A percentile compares a stretch with the other conserved stretches of the same genome.
Evolutionary conservation across 495 filamentous ascomycete genomes (phyloP).

Genomic region (Immersiella caudata): DNA sequence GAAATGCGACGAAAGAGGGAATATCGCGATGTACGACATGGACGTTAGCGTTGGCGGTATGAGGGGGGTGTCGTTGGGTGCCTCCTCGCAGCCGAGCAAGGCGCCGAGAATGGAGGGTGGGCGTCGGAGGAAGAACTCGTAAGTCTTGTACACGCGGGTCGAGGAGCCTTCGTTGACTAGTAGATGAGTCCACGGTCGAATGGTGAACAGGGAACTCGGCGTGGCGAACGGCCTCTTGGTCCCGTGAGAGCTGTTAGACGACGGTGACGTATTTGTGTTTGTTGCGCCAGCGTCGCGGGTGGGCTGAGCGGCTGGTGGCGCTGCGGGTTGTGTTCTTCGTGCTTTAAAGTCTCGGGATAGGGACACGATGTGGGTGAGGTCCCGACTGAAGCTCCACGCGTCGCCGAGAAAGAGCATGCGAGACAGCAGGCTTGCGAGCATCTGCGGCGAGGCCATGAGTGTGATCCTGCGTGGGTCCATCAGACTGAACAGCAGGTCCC

Average conservation of each 20-base stretch:
- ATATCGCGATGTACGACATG: slow-evolving; percentile 53
- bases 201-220: slow-evolving; percentile 34
- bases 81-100: slow-evolving; percentile 40
- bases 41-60: slow-evolving; percentile 42
- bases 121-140: slow-evolving; percentile 43
- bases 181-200: slow-evolving; percentile 45
- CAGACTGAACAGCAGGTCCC: slow-evolving; percentile 45
- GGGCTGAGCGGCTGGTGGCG: background rate
- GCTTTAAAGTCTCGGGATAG: slow-evolving; percentile 27
- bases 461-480: slow-evolving; percentile 48
- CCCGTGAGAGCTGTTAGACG: background rate
- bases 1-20: slow-evolving; percentile 47
- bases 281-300: background rate
- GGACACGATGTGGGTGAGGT: slow-evolving; percentile 50
- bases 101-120: slow-evolving; percentile 46
- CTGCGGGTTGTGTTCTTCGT: background rate
- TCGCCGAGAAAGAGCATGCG: slow-evolving; percentile 43
- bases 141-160: slow-evolving; percentile 39
- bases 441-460: slow-evolving; percentile 46
- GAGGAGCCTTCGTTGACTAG: slow-evolving; percentile 50
- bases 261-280: background rate
- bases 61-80: slow-evolving; percentile 36
- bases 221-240: background rate
- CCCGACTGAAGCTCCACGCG: slow-evolving; percentile 41
- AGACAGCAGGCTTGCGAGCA: slow-evolving; percentile 44